These are phyloP conservation scores for Ceratocystis papillata DNA, from an alignment of 2,329 filamentous ascomycete species.

Conservation along the genomic window DNA sequence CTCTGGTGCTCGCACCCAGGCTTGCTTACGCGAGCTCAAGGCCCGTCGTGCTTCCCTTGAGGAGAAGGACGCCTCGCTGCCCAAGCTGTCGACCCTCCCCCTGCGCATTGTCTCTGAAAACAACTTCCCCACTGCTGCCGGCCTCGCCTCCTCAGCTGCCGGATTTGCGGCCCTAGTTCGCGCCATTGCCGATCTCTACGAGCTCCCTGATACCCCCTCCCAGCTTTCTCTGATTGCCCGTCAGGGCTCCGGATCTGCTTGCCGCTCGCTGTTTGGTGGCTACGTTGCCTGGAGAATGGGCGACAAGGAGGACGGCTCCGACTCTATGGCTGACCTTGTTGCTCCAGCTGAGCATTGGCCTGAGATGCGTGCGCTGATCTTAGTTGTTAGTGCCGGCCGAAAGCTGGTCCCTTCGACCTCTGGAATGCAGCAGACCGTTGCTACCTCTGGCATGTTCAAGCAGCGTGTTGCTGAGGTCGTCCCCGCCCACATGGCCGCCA, in stretches of 20 bases:
- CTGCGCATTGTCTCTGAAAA: conserved; percentile 89
- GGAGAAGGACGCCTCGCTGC: conserved; percentile 57
- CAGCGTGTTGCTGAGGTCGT: conserved; percentile 66
- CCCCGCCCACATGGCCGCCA: conserved; percentile 68
- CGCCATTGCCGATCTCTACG: conserved; percentile 84
- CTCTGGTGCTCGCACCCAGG: conserved; percentile 79
- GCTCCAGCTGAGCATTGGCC: conserved; percentile 89
- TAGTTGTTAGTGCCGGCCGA: conserved; percentile 87
- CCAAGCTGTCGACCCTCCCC: conserved; percentile 64
- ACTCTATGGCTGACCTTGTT: conserved; percentile 80
- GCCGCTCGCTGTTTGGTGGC: conserved; percentile 83
- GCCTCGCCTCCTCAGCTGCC: conserved; percentile 63
- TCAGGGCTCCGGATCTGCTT: conserved; percentile 90
- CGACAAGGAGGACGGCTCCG: conserved; percentile 61
- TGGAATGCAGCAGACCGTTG: conserved; percentile 95
- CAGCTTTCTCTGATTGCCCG: conserved; percentile 82
- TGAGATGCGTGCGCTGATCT: conserved; percentile 79
- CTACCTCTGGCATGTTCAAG: conserved; percentile 77
- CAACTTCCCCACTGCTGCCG: conserved; percentile 97
- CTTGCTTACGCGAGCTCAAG: conserved; percentile 81
- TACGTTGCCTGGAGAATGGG: conserved; percentile 94
- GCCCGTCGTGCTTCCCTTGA: conserved; percentile 67
- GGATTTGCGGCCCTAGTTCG: conserved; percentile 63
- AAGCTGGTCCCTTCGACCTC: conserved; percentile 88
- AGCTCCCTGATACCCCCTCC: conserved; percentile 66